These are phyloP conservation scores for Pythium brassicae DNA, from an alignment of 352 stramenopile species.

Conservation along the genomic window DNA sequence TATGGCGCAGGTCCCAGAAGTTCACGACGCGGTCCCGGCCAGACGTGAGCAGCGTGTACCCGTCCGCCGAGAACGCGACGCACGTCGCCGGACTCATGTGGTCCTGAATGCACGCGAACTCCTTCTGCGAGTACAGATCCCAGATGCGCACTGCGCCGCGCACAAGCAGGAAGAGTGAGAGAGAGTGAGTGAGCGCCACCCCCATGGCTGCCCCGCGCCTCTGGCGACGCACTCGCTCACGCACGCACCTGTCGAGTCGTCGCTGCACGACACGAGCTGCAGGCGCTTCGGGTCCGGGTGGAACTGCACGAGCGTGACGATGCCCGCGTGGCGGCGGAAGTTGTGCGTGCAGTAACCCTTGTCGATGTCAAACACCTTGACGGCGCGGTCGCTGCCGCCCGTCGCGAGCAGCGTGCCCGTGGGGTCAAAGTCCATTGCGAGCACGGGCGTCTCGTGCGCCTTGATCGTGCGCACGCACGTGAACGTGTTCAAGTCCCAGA, in stretches of 20 bases:
- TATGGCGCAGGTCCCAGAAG: conserved; percentile 82
- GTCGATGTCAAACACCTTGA: conserved; percentile 93
- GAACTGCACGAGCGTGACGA: conserved; percentile 88
- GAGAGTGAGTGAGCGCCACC: not conserved
- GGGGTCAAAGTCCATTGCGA: conserved; percentile 87
- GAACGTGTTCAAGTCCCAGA: conserved; percentile 84
- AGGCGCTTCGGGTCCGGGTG: conserved; percentile 64
- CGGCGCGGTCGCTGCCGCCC: conserved; percentile 92
- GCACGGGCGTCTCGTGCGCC: conserved; percentile 68
- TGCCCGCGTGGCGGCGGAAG: conserved; percentile 83
- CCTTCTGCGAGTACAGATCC: conserved; percentile 82
- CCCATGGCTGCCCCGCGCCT: no score
- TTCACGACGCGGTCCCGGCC: conserved; percentile 93
- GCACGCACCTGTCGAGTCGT: conserved; percentile 42
- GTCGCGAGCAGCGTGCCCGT: conserved; percentile 93
- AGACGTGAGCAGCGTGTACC: conserved; percentile 83
- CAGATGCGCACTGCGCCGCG: conserved; percentile 51
- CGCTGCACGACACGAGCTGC: conserved; percentile 71
- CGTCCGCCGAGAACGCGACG: conserved; percentile 87
- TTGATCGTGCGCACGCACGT: conserved; percentile 79
- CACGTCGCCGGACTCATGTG: conserved; percentile 95
- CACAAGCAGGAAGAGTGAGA: not conserved
- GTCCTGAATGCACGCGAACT: conserved; percentile 88
- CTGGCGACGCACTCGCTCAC: no score
- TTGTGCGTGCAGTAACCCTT: conserved; percentile 93